Evolutionary conservation across 768 basidiomycete species (phyloP), one percentile per base, ranked within the genome.

Genomic region (Neoboletus magnificus): DNA sequence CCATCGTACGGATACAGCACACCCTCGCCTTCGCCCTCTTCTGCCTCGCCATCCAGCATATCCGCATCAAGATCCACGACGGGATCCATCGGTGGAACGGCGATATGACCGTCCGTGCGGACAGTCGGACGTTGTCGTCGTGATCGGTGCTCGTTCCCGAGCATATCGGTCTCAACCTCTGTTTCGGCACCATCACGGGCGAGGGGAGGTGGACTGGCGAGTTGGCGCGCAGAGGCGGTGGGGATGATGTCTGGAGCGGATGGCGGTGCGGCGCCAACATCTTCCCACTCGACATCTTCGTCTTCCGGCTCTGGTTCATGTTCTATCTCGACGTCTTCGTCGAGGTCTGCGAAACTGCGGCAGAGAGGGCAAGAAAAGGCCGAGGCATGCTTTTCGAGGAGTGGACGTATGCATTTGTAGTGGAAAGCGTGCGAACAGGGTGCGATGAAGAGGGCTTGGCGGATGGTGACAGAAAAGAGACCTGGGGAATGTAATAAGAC

Each of bases 351-450:
- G 64, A 89, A 99, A 0, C 93, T 94, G 39, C 96, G 80, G 71
- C 96, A 99, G 8, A 99, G 82, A 0, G 96, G 96, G 66, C 96
- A 99, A 15, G 85, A 90, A 75, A 98, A 99, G 7, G 91, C 89
- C 0, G 95, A 92, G 63, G 94, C 85, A 72, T 98, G 93, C n/a
- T 81, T 73, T 61, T 91, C 82, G 41, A 98, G 79, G 12, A 98
- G 79, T 2, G 95, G 96, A 1, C 93, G 83, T 56, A 99, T 94
- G 71, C 96, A 98, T 73, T 98, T 98, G 82, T 91, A 93, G 75
- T 94, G 92, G 77, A 91, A 93, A 0, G 93, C 87, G 71, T 99
- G 96, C 1, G 92, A 94, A 73, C 96, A 99, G 0, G 96, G 96
- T 29, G 96, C 93, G 67, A 99, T 95, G 77, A 99, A 98, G 46